Conservation (phyloP, 495 filamentous ascomycete genomes). For the Lepidopterella palustris region DNA sequence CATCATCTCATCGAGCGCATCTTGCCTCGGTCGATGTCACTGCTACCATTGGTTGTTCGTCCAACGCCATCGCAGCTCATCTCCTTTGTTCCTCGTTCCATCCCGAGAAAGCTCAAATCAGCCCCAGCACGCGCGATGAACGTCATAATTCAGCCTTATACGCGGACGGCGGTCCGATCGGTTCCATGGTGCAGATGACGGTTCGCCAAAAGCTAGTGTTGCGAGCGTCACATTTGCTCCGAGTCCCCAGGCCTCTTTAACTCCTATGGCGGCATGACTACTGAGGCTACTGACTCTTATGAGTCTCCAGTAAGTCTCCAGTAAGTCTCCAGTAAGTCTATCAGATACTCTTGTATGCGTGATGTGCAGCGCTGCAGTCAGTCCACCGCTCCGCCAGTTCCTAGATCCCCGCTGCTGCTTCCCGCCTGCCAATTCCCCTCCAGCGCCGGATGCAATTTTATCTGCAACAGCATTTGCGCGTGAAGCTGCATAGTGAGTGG, state of each 20-base stretch:
- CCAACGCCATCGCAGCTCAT: constrained; percentile 3
- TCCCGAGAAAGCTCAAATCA: neutral
- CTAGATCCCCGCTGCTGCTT: neutral
- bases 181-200: neutral
- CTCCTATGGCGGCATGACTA: no score
- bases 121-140: neutral
- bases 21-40: neutral
- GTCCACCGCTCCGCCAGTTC: neutral
- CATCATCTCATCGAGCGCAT: neutral
- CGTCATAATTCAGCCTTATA: constrained; percentile 23
- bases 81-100: constrained; percentile 25
- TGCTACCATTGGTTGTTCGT: neutral
- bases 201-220: neutral
- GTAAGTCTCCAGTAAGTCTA: neutral
- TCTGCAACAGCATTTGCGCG: constrained; percentile 22
- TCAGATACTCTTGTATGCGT: no score
- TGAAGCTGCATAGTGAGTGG: neutral
- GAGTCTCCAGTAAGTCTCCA: no score
- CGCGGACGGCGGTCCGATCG: neutral
- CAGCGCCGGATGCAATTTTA: constrained; percentile 9
- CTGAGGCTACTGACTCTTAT: no score
- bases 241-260: no score
- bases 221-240: neutral
- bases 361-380: neutral
- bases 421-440: neutral